Evolutionary conservation across 495 filamentous ascomycete genomes (phyloP), one percentile per base, ranked within the genome.

Genomic region (Talaromyces ruber): DNA sequence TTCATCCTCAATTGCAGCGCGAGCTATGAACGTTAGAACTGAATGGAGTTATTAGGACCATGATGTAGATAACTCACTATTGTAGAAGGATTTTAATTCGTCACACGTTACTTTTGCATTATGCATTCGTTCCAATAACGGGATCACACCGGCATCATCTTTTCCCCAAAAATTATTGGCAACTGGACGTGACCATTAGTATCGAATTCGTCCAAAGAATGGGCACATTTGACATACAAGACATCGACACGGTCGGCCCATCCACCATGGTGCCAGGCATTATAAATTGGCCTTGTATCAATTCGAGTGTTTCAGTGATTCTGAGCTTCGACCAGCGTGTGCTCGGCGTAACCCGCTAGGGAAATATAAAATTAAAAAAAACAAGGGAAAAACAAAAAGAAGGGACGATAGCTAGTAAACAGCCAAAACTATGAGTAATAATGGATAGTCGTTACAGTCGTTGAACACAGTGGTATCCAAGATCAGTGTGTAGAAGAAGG

Each of bases 81-180:
- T 87, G 70, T 99, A 99, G 78, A 98, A 99, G 11, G 83, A 76
- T 69, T 92, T 92, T 58, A 99, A 74, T 73, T 99, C 95, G 69
- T 99, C 95, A 72, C 89, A 94, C 11, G 95, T 97, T 63, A 88
- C 82, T 80, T 99, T 99, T 32, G 95, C 89, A 79, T 87, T 88
- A 71, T 93, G 90, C 91, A 99, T 96, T 70, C 95, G 93, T 71
- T 95, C 91, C 47, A 99, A 83, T 74, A 99, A 84, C 60, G 95
- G 95, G 51, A 81, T 81, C 66, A 98, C 90, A 65, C 95, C 95
- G 45, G 95, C 95, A 79, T 99, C 95, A 72, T 99, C 92, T 80
- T 93, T 97, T 63, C 95, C 95, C 95, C 95, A 99, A 76, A 99
- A 99, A 72, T 99, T 98, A 77, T 98, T 98, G 68, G 95, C 92